Percentiles rank a stretch among this genome's conserved stretches.
Evolutionary conservation across 192 early-diverging fungal genomes (phyloP).

Genomic region (Coemansia sp.): DNA sequence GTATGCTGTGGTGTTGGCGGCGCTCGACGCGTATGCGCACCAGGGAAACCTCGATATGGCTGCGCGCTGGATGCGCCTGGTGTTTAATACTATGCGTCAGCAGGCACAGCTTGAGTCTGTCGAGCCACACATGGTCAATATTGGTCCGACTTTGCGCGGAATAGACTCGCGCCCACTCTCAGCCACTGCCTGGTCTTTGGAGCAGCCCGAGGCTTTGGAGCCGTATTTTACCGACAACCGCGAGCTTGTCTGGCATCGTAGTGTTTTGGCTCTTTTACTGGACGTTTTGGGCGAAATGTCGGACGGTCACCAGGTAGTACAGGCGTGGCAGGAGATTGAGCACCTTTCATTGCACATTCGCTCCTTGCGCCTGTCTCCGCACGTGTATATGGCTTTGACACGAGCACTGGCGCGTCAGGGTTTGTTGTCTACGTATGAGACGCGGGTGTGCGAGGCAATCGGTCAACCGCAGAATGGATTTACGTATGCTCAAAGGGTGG

Average conservation of each 20-base stretch:
- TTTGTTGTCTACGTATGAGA: slow-evolving; percentile 17
- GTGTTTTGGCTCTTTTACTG: slow-evolving; percentile 22
- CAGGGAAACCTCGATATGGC: slow-evolving; percentile 32
- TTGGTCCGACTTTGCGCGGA: slow-evolving; percentile 12
- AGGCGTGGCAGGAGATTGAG: slow-evolving; percentile 32
- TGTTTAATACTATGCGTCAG: slow-evolving; percentile 18
- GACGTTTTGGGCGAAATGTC: slow-evolving; percentile 30
- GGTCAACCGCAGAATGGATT: slow-evolving; percentile 26
- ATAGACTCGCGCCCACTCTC: not conserved
- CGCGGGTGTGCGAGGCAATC: slow-evolving; percentile 19
- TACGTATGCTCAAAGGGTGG: slow-evolving; percentile 19
- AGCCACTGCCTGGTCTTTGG: slow-evolving; percentile 7
- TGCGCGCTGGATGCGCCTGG: slow-evolving; percentile 32
- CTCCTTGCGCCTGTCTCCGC: slow-evolving; percentile 29
- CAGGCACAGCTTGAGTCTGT: slow-evolving; percentile 7
- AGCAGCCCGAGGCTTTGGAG: slow-evolving; percentile 27
- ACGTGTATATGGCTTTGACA: slow-evolving; percentile 38
- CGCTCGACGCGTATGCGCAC: slow-evolving; percentile 35
- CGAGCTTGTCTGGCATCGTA: slow-evolving; percentile 41
- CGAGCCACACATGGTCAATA: slow-evolving; percentile 12
- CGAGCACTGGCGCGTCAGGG: slow-evolving; percentile 39
- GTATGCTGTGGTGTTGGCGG: slow-evolving; percentile 20
- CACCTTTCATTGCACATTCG: slow-evolving; percentile 14
- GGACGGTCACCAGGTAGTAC: slow-evolving; percentile 19
- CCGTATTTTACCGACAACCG: slow-evolving; percentile 27